phyloP scores from a whole-genome alignment of 208 protist genomes.

The Crithidia brevicula region DNA sequence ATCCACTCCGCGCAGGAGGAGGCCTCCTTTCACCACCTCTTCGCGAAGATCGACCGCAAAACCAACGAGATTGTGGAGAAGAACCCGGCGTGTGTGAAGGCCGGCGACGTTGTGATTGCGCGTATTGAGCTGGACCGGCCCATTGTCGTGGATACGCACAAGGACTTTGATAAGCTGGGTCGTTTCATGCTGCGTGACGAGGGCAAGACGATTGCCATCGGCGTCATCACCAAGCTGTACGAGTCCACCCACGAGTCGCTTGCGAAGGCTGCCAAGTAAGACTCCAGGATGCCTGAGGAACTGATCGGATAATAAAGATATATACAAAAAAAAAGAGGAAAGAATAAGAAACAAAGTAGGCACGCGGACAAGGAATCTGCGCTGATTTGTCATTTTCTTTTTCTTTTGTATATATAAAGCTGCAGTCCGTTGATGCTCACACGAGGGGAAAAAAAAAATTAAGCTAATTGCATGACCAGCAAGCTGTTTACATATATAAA shows the following conservation, averaged over 20 bases:
- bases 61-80: constrained; percentile 92
- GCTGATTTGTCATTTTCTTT: too few relatives aligned
- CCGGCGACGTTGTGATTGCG: constrained; percentile 91
- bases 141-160: constrained; percentile 94
- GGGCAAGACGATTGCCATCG: constrained; percentile 93
- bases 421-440: too few relatives aligned
- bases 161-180: constrained; percentile 95
- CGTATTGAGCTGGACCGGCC: constrained; percentile 88
- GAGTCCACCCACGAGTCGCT: constrained; percentile 81
- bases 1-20: constrained; percentile 95
- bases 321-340: not conserved
- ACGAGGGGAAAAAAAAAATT: too few relatives aligned
- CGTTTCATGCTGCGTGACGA: constrained; percentile 97
- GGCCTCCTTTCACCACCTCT: constrained; percentile 87
- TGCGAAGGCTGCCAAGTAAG: constrained; percentile 39
- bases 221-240: constrained; percentile 88
- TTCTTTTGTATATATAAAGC: too few relatives aligned
- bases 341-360: too few relatives aligned
- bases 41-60: constrained; percentile 93
- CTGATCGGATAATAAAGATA: too few relatives aligned
- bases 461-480: too few relatives aligned
- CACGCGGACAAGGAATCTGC: too few relatives aligned
- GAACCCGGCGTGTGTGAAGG: constrained; percentile 93
- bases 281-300: too few relatives aligned
- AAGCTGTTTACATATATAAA: too few relatives aligned